Conservation (phyloP, 1,139 yeast genomes). For the Suhomyces anneliseae region DNA sequence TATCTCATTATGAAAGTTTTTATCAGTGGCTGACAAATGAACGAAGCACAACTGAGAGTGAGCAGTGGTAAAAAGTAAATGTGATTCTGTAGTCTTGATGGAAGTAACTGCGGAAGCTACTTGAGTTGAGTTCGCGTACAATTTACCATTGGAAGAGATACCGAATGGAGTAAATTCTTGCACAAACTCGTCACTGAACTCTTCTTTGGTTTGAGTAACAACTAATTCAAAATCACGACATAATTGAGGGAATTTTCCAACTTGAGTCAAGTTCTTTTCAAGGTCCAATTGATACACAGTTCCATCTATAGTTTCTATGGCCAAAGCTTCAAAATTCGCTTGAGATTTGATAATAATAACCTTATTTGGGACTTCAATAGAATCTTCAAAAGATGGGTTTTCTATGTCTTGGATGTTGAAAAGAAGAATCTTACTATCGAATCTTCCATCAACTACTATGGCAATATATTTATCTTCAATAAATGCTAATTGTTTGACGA, state of each 20-base stretch:
- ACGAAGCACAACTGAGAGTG: conserved; percentile 82
- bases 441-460: conserved; percentile 54
- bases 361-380: conserved; percentile 48
- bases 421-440: conserved; percentile 49
- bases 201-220: conserved; percentile 18
- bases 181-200: conserved; percentile 22
- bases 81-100: conserved; percentile 67
- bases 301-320: conserved; percentile 67
- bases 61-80: conserved; percentile 83
- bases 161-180: conserved; percentile 59
- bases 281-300: conserved; percentile 46
- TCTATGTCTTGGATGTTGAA: conserved; percentile 42
- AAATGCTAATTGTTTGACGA: conserved; percentile 65
- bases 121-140: conserved; percentile 62
- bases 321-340: conserved; percentile 52
- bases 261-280: conserved; percentile 22
- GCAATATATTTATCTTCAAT: conserved; percentile 51
- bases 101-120: conserved; percentile 85
- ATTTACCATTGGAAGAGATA: conserved; percentile 67
- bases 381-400: conserved; percentile 41
- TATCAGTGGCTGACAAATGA: conserved; percentile 54
- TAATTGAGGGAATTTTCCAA: conserved; percentile 64
- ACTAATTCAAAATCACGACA: conserved; percentile 64
- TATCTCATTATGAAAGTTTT: conserved; percentile 17
- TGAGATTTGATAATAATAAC: conserved; percentile 57